Base-by-base conservation (phyloP, 2,329 filamentous ascomycete genomes). In the Raffaelea ambrosiae region DNA sequence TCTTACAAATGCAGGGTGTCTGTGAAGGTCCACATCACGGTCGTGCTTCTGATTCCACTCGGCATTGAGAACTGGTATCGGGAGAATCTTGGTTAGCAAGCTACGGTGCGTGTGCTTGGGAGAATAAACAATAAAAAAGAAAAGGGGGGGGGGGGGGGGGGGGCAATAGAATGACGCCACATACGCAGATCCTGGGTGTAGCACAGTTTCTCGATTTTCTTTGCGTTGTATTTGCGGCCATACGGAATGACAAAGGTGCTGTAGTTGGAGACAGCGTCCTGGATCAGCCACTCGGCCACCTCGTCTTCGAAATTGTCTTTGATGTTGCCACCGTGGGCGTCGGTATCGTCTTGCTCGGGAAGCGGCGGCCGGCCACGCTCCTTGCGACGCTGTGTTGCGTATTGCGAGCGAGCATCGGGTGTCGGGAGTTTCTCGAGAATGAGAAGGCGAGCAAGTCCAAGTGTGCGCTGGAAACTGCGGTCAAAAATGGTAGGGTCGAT, bases 401-500 rank as follows among this genome's bases (percentile, higher is more conserved):
- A 94, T 0, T 68, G 60, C 7, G 91, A 85, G 46, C 88, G 74
- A 36, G 86, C 82, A 11, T 67, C 69, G 3, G 74, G 71, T 3
- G 79, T 86, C 0, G 88, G 88, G 2, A 94, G 72, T 40, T 83
- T 81, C 61, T 95, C 88, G 1, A 94, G 70, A 7, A 95, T 83
- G 7, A 95, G 71, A 2, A 95, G 73, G 41, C 88, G 76, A 22
- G 88, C 87, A 19, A 95, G 74, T 2, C 88, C 88, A 21, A 87
- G 71, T 0, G 85, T 89, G 36, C 85, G 73, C 44, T 74, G 73
- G 57, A 94, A 94, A 48, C 81, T 88, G 43, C 88, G 73, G 64
- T 95, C 88, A 53, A 86, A 94, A 43, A 95, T 89, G 20, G 87
- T 94, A 5, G 88, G 88, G 56, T 95, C 88, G 47, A 95, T 70